Evolutionary conservation across 306 rosid species (phyloP).

Genomic region (Trifolium fragiferum): DNA sequence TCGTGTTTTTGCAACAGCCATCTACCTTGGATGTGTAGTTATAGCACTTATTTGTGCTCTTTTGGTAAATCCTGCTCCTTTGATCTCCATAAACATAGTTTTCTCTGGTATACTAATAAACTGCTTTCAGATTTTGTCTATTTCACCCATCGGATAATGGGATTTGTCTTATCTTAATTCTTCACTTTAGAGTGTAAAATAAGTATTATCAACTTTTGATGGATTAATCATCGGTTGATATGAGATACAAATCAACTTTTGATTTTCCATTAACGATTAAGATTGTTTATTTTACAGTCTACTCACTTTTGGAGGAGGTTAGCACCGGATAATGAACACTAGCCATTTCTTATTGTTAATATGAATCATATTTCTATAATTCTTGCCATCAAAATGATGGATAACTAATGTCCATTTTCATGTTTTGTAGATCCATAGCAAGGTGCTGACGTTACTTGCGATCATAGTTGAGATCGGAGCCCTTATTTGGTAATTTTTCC

Average conservation of each 20-base stretch:
- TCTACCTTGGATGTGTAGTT: conserved; percentile 87
- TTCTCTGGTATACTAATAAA: neutral
- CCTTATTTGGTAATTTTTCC: conserved; percentile 73
- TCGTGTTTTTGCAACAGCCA: conserved; percentile 77
- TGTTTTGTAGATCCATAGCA: conserved; percentile 76
- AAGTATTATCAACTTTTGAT: conserved; percentile 1
- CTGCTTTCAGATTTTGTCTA: conserved; percentile 13
- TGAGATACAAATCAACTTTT: neutral
- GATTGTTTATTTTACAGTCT: neutral
- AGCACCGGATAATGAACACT: neutral
- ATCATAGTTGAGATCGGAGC: conserved; percentile 83
- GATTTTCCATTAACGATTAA: neutral
- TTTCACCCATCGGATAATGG: neutral
- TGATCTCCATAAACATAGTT: conserved; percentile 8
- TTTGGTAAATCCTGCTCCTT: conserved; percentile 58
- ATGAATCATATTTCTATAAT: neutral
- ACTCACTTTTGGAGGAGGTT: neutral
- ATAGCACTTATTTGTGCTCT: conserved; percentile 90
- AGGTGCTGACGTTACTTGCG: conserved; percentile 77
- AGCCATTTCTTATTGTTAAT: neutral
- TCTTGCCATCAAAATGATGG: neutral
- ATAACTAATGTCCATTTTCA: conserved; percentile 4
- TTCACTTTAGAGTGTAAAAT: neutral
- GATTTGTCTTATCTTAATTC: neutral
- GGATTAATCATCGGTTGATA: neutral